Percentiles rank a stretch among this genome's conserved stretches.
phyloP scores from a whole-genome alignment of 441 rosid genomes.

The Corymbia calophylla region DNA sequence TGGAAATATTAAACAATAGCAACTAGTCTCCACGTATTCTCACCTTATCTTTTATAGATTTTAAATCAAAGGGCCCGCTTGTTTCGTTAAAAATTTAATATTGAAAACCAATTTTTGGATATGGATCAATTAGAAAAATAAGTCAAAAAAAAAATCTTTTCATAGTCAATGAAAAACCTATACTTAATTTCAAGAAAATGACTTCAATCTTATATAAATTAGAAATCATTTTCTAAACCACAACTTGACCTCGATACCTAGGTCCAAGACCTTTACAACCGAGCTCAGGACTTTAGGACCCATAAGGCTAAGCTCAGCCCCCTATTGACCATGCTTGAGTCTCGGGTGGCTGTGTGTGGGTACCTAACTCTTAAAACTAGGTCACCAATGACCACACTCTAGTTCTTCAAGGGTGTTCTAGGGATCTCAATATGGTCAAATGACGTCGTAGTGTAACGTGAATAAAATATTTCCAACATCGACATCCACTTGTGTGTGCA shows the following conservation, averaged over 20 bases:
- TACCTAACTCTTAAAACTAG: neutral
- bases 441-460: neutral
- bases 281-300: rapidly evolving
- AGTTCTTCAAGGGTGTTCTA: neutral
- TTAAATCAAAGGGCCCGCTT: neutral
- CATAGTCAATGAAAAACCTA: neutral
- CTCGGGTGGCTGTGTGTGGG: no score
- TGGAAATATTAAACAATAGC: neutral
- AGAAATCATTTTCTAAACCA: neutral
- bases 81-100: neutral
- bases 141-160: neutral
- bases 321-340: neutral
- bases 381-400: rapidly evolving
- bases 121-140: neutral
- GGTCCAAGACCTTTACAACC: neutral
- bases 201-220: neutral
- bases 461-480: neutral
- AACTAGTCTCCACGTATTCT: neutral
- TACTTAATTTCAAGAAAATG: neutral
- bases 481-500: neutral
- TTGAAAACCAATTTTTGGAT: neutral
- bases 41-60: neutral
- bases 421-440: neutral
- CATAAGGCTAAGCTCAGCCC: neutral
- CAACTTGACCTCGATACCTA: neutral